Evolutionary conservation across 2,329 filamentous ascomycete species (phyloP).

Genomic region (Clarireedia monteithiana): DNA sequence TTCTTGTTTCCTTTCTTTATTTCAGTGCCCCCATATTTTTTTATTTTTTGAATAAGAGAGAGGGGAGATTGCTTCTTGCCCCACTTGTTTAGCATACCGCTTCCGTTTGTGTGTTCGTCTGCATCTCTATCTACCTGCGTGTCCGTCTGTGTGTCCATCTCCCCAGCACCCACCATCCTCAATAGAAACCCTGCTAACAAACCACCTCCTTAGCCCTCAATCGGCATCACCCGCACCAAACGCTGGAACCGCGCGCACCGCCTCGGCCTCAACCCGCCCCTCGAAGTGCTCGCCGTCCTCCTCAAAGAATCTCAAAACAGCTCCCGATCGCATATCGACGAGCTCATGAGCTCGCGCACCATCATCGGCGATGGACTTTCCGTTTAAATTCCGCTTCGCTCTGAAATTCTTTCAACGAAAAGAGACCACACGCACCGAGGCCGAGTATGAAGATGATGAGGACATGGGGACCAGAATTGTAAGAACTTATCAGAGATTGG

Average conservation of each 20-base stretch:
- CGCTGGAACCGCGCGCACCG: slow-evolving; percentile 82
- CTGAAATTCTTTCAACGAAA: no score
- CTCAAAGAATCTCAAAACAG: slow-evolving; percentile 55
- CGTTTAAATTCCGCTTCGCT: not conserved
- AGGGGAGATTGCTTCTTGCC: no score
- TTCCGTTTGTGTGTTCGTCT: no score
- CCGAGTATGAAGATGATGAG: no score
- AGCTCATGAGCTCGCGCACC: slow-evolving; percentile 44
- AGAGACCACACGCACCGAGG: no score
- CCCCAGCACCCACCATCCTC: not conserved
- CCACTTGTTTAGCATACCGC: no score
- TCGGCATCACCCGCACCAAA: slow-evolving; percentile 72
- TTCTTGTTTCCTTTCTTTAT: not conserved
- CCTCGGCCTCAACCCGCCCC: slow-evolving; percentile 77
- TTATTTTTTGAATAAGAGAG: not conserved
- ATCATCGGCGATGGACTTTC: slow-evolving; percentile 24
- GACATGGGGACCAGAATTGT: no score
- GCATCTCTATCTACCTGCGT: no score
- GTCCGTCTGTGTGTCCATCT: not conserved
- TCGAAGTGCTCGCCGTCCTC: slow-evolving; percentile 83
- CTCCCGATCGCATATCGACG: slow-evolving; percentile 66
- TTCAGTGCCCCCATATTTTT: not conserved
- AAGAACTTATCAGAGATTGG: no score
- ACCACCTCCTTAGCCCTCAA: slow-evolving; percentile 58
- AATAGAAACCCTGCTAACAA: not conserved